Base-by-base conservation (phyloP, 371 early-diverging fungal genomes). In the Chytridium lagenaria region DNA sequence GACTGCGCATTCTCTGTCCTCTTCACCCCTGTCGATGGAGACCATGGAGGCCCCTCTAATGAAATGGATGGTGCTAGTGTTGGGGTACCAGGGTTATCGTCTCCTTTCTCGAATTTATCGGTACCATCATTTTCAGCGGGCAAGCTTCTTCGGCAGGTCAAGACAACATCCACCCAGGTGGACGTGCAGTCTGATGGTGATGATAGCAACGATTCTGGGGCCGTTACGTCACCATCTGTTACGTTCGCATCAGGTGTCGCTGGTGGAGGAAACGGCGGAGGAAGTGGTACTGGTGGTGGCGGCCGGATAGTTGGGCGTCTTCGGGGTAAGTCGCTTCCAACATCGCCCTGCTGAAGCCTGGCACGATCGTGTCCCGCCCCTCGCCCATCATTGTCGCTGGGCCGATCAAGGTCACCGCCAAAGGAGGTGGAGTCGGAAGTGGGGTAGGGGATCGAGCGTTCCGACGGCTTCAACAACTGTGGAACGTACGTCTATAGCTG, bases 1-100 rank as follows among this genome's bases (percentile, higher is more conserved):
- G 83, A 82, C 22, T 44, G 80, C 10, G 40, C 50, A 33, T 82
- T 82, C 64, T 77, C 68, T 1, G 64, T 82, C 37, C 31, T 16
- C 73, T 66, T 64, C 36, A 63, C 40, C 26, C 69, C 23, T 40
- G 30, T 55, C 3, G 69, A 59, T 3, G 72, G 44, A 22, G 57
- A 23, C n/a, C n/a, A n/a, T n/a, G n/a, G n/a, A n/a, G n/a, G n/a
- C n/a, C n/a, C n/a, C n/a, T n/a, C n/a, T n/a, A n/a, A n/a, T n/a
- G n/a, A n/a, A n/a, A n/a, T n/a, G n/a, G n/a, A n/a, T n/a, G n/a
- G n/a, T n/a, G n/a, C n/a, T n/a, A n/a, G n/a, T n/a, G n/a, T n/a
- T n/a, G n/a, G n/a, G n/a, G n/a, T n/a, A n/a, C n/a, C n/a, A n/a
- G n/a, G n/a, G n/a, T n/a, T n/a, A n/a, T n/a, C n/a, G n/a, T n/a